These are phyloP conservation scores for Westerdykella sp. DNA, from an alignment of 2,329 filamentous ascomycete species.

Conservation along the genomic window DNA sequence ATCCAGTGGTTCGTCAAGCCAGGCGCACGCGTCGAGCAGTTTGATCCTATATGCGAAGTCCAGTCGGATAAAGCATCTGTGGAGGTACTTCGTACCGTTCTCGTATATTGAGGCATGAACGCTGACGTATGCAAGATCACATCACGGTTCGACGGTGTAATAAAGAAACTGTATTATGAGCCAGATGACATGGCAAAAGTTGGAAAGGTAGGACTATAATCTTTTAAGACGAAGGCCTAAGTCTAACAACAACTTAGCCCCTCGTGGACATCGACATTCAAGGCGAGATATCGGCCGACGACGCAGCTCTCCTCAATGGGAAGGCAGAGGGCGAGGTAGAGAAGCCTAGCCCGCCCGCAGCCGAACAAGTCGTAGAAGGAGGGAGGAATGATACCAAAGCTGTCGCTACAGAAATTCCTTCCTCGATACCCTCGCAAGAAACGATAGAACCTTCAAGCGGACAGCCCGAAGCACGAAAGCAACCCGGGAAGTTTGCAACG, in stretches of 20 bases:
- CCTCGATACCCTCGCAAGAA: slow-evolving; percentile 11
- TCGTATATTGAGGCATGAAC: not conserved
- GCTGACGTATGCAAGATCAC: slow-evolving; percentile 62
- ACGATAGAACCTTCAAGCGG: slow-evolving; percentile 11
- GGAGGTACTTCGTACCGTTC: slow-evolving; percentile 38
- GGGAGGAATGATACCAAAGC: slow-evolving; percentile 32
- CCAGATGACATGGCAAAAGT: slow-evolving; percentile 95
- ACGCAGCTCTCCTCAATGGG: slow-evolving; percentile 41
- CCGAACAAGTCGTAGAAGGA: slow-evolving; percentile 20
- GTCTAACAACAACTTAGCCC: slow-evolving; percentile 48
- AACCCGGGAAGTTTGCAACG: slow-evolving; percentile 60
- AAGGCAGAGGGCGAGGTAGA: slow-evolving; percentile 22
- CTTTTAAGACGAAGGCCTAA: not conserved
- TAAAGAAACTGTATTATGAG: slow-evolving; percentile 94
- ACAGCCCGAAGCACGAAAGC: slow-evolving; percentile 15
- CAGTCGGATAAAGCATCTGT: slow-evolving; percentile 90
- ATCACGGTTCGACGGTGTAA: slow-evolving; percentile 87
- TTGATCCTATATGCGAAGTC: slow-evolving; percentile 95
- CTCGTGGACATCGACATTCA: slow-evolving; percentile 93
- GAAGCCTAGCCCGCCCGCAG: slow-evolving; percentile 6
- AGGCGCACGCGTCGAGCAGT: slow-evolving; percentile 91
- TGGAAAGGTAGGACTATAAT: slow-evolving; percentile 52
- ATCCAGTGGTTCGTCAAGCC: slow-evolving; percentile 99
- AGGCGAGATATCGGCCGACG: slow-evolving; percentile 62
- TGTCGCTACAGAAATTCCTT: slow-evolving; percentile 10